Evolutionary conservation across 352 stramenopile genomes (phyloP).

Genomic region (Proteromonas lacertae): DNA sequence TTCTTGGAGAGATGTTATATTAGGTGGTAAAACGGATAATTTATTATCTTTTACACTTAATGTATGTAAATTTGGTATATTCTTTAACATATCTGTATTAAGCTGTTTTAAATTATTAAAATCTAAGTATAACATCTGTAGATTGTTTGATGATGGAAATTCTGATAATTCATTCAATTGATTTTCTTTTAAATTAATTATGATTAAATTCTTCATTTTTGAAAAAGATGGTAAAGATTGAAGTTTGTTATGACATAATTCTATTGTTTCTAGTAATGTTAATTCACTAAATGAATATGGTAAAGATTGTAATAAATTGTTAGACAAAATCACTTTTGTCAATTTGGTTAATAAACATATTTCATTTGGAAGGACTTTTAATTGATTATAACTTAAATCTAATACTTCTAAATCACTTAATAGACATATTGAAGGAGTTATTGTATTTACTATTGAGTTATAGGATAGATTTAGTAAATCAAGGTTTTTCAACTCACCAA

Average conservation of each 20-base stretch:
- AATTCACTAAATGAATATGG: not conserved
- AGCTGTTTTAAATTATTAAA: not conserved
- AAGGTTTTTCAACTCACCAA: no score
- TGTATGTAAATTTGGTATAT: not conserved
- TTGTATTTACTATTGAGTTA: no score
- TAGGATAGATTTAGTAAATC: no score
- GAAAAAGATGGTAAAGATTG: not conserved
- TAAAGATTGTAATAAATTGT: not conserved
- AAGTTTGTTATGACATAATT: not conserved
- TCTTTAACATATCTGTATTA: not conserved
- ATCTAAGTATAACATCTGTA: not conserved
- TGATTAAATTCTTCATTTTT: not conserved
- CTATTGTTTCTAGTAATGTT: not conserved
- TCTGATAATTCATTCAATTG: not conserved
- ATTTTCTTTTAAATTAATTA: not conserved
- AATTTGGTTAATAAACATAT: no score
- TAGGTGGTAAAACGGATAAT: not conserved
- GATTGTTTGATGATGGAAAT: not conserved
- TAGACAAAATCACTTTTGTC: not conserved
- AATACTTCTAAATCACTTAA: not conserved
- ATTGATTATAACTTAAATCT: not conserved
- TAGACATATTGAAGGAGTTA: no score
- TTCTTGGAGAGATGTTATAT: not conserved
- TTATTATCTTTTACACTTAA: not conserved
- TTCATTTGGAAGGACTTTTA: not conserved